A percentile compares a stretch with the other conserved stretches of the same genome.
phyloP scores from a whole-genome alignment of 495 filamentous ascomycete species.

The Tuber borchii region DNA sequence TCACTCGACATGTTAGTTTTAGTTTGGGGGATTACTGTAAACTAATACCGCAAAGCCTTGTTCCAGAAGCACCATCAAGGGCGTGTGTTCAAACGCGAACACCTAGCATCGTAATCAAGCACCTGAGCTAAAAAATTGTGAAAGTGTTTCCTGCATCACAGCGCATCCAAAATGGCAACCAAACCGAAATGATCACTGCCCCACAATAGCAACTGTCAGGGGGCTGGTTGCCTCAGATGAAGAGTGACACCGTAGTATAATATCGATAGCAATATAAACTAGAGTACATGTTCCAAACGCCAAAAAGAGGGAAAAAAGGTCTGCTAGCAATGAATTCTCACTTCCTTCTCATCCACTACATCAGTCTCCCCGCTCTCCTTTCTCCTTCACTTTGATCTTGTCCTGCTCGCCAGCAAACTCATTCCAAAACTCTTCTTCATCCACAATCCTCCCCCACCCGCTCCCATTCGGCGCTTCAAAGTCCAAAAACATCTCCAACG shows the following conservation, averaged over 20 bases:
- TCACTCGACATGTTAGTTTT: background rate
- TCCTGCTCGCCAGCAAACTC: slow-evolving; percentile 15
- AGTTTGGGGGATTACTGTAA: background rate
- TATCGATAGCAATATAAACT: background rate
- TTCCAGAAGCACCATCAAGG: too few relatives aligned
- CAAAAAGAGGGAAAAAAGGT: background rate
- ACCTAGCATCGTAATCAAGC: too few relatives aligned
- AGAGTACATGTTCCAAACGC: background rate
- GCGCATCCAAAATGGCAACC: too few relatives aligned
- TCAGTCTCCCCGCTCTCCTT: too few relatives aligned
- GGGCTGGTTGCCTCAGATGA: background rate
- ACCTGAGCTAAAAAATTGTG: too few relatives aligned
- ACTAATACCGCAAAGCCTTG: background rate
- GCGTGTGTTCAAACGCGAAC: too few relatives aligned
- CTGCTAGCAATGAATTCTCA: background rate
- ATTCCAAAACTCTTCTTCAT: slow-evolving; percentile 14
- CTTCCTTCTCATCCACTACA: background rate
- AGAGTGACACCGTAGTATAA: background rate
- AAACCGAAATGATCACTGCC: too few relatives aligned
- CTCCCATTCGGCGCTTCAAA: slow-evolving; percentile 6
- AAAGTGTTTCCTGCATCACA: too few relatives aligned
- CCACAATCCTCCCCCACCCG: slow-evolving; percentile 20
- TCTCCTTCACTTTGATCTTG: background rate
- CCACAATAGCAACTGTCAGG: background rate
- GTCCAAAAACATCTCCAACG: slow-evolving; percentile 20